Base-by-base conservation (phyloP, 2,329 filamentous ascomycete species). In the Teratosphaeria viscida region DNA sequence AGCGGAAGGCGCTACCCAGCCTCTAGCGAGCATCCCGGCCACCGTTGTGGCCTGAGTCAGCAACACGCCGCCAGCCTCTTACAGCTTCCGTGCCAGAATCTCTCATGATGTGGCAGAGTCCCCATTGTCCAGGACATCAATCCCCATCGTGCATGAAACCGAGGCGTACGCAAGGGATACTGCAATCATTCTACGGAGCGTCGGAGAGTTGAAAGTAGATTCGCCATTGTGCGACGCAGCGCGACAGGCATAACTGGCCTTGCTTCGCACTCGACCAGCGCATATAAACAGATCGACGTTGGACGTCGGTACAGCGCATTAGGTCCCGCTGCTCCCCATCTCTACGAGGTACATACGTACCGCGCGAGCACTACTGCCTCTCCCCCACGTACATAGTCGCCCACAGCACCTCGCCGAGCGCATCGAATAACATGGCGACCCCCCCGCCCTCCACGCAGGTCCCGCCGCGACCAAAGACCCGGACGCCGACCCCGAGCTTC, bases 391-490 rank as follows among this genome's bases (percentile, higher is more conserved):
- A 39, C 3, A 39, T 39, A 19, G 6, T n/a, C n/a, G 16, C 43
- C 16, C 43, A 11, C 43, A 49, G 43, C 43, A 10, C 43, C 5
- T 19, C 19, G 43, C 7, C 43, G 19, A 23, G 52, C 52, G 52
- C 27, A 5, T 57, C 61, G 6, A 59, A 54, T 27, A 55, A 49
- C 58, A 60, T 80, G n/a, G 81, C 85, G 74, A 86, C 84, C 12
- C 83, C 84, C 12, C 85, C 85, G 27, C 84, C 83, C 10, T 86
- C 84, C 2, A 81, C 82, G 2, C 84, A 86, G 67, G 68, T 81
- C 7, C 77, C 78, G 10, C 67, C 61, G 19, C 29, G 63, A 32
- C 59, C 55, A 39, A 63, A 60, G 57, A 67, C 71, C 59, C 75
- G 72, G 65, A 75, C 72, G 57, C 73, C 77, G 55, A 79, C 79